phyloP scores from a whole-genome alignment of 345 rosid species.

The Kernera saxatilis region DNA sequence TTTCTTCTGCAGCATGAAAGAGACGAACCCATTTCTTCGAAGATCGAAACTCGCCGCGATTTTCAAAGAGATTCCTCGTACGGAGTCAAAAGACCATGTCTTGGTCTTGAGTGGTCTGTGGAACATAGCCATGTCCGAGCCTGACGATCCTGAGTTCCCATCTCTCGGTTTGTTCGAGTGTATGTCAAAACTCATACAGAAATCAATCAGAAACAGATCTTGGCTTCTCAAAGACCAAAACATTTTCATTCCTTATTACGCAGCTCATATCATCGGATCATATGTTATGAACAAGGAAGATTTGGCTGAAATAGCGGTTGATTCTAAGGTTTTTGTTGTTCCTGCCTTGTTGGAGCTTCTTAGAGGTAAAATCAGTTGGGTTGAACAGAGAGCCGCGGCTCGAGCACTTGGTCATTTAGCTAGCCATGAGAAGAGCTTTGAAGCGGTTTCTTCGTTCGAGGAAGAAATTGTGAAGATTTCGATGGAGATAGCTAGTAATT shows the following conservation, averaged over 20 bases:
- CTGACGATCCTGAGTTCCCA: slow-evolving; percentile 71
- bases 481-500: slow-evolving; percentile 45
- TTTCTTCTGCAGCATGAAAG: slow-evolving; percentile 74
- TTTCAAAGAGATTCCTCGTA: slow-evolving; percentile 59
- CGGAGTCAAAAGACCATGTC: slow-evolving; percentile 54
- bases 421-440: slow-evolving; percentile 51
- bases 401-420: slow-evolving; percentile 70
- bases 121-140: slow-evolving; percentile 68
- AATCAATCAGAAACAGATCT: slow-evolving; percentile 35
- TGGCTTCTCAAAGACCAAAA: slow-evolving; percentile 82
- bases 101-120: slow-evolving; percentile 65
- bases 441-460: slow-evolving; percentile 44
- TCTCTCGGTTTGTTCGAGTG: slow-evolving; percentile 69
- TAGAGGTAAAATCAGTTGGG: slow-evolving; percentile 78
- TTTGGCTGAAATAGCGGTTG: slow-evolving; percentile 48
- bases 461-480: slow-evolving; percentile 45
- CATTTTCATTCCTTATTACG: slow-evolving; percentile 77
- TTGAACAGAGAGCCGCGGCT: slow-evolving; percentile 81
- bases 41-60: slow-evolving; percentile 42
- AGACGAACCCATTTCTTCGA: slow-evolving; percentile 42
- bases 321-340: slow-evolving; percentile 47
- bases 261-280: slow-evolving; percentile 78
- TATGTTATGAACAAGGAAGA: slow-evolving; percentile 59
- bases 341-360: slow-evolving; percentile 67
- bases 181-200: slow-evolving; percentile 58